Evolutionary conservation across 805 yeast genomes (phyloP).

Genomic region (Kuraishia piskuri): DNA sequence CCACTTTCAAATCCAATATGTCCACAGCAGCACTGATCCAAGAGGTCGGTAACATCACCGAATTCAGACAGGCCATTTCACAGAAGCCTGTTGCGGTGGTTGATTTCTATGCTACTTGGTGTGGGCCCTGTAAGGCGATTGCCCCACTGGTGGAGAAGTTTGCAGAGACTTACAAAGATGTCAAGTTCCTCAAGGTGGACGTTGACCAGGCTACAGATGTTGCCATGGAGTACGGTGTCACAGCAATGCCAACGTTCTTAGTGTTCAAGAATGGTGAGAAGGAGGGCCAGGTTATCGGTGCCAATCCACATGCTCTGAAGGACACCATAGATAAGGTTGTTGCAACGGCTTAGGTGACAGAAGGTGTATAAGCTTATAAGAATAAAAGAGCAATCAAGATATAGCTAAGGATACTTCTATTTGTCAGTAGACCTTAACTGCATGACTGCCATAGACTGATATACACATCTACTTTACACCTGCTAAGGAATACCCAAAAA

Average conservation of each 20-base stretch:
- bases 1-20: not conserved
- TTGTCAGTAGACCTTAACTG: no score
- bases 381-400: no score
- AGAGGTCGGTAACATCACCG: conserved; percentile 23
- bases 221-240: conserved; percentile 50
- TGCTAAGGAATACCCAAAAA: not conserved
- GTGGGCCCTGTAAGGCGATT: conserved; percentile 73
- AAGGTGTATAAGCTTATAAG: no score
- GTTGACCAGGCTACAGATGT: conserved; percentile 56
- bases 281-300: conserved; percentile 56
- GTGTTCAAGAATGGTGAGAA: conserved; percentile 53
- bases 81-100: conserved; percentile 37
- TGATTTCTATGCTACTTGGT: conserved; percentile 69
- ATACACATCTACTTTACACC: not conserved
- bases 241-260: conserved; percentile 74
- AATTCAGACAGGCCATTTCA: conserved; percentile 26
- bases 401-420: no score
- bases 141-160: conserved; percentile 43
- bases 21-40: conserved; percentile 11
- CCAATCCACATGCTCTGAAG: conserved; percentile 34
- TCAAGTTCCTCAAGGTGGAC: conserved; percentile 59
- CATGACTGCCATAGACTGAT: no score
- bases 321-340: conserved; percentile 14
- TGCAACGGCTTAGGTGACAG: not conserved
- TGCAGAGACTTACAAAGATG: conserved; percentile 30